phyloP scores from a whole-genome alignment of 1,139 yeast species.

The Debaryomycetaceae sp. region DNA sequence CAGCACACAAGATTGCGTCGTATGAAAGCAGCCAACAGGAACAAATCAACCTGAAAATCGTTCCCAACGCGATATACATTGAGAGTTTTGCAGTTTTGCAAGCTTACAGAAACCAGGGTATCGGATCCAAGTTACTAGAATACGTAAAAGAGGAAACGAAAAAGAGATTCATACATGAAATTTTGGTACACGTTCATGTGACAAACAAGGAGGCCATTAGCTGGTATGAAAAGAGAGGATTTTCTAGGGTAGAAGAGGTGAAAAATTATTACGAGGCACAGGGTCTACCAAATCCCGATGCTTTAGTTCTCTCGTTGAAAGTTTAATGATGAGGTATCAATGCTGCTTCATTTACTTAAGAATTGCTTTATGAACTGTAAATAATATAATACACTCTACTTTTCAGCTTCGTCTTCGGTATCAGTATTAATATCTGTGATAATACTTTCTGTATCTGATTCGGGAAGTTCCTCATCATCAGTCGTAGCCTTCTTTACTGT shows the following conservation, averaged over 20 bases:
- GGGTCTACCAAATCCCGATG: constrained; percentile 45
- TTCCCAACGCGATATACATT: constrained; percentile 55
- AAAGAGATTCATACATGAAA: constrained; percentile 49
- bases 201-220: constrained; percentile 41
- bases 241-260: constrained; percentile 36
- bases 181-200: constrained; percentile 58
- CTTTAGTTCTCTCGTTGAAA: constrained; percentile 30
- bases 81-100: constrained; percentile 65
- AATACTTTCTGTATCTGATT: constrained; percentile 32
- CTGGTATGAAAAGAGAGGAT: constrained; percentile 60
- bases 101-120: constrained; percentile 56
- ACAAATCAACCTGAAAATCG: constrained; percentile 26
- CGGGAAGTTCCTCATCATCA: constrained; percentile 36
- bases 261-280: constrained; percentile 52
- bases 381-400: constrained; percentile 7
- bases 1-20: constrained; percentile 18
- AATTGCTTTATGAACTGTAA: neutral
- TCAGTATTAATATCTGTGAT: constrained; percentile 51
- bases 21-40: constrained; percentile 24
- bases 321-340: constrained; percentile 11
- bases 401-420: constrained; percentile 49
- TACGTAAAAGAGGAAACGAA: constrained; percentile 55
- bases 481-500: constrained; percentile 34
- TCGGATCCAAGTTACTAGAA: constrained; percentile 57
- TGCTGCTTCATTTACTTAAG: neutral